Evolutionary conservation across 306 rosid genomes (phyloP), one percentile per base, ranked within the genome.

Genomic region (Sindora glabra): DNA sequence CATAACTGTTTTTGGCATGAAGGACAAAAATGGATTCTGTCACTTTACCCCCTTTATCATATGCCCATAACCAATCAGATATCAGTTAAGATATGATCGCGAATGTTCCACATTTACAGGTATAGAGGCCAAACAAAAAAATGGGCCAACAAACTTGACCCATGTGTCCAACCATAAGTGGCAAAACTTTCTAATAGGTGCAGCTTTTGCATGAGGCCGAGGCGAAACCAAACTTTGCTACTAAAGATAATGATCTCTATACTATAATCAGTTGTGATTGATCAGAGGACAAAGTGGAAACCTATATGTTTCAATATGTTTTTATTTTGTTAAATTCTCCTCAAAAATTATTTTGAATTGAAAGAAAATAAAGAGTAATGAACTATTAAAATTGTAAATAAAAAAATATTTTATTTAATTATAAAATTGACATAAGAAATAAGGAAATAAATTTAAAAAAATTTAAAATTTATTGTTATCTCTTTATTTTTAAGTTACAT

Each of bases 191-290:
- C 27, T 59, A 38, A 33, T 13, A 56, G 51, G 39, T 14, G 5
- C 69, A 50, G 27, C 33, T 67, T 56, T 78, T 30, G 48, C 69
- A 49, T 46, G n/a, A n/a, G n/a, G n/a, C n/a, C n/a, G 56, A 71
- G 25, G 48, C 54, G 25, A n/a, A n/a, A 64, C 79, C 47, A 45
- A 51, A 68, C 56, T 33, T 26, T 14, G 61, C 39, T 33, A 49
- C 29, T 1, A 51, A 59, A 59, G 81, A 56, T 47, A 74, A 52
- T 72, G 56, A 72, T 68, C 83, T 48, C 42, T 41, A 49, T 42
- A 61, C 81, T 59, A 50, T 73, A 77, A 71, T 11, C 41, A 56
- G 39, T n/a, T 72, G 36, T 39, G 45, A 39, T 41, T 45, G 52
- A 34, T 58, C 30, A 52, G 68, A 48, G 72, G 71, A 66, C 46